These are phyloP conservation scores for Suillus fuscotomentosus DNA, from an alignment of 768 basidiomycete species.

Conservation along the genomic window DNA sequence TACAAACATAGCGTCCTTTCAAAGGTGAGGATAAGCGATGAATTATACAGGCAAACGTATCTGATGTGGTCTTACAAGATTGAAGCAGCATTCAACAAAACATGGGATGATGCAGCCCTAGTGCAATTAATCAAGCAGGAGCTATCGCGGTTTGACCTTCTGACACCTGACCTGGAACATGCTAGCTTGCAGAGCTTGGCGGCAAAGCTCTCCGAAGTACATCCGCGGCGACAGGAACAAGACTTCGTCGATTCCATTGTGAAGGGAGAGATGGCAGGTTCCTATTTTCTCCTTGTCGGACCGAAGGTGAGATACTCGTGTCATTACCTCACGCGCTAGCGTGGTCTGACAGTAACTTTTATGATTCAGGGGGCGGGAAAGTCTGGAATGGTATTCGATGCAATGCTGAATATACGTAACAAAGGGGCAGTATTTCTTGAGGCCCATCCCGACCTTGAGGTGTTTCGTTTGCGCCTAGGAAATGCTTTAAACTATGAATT, in stretches of 20 bases:
- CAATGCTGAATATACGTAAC: conserved; percentile 74
- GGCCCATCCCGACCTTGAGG: conserved; percentile 85
- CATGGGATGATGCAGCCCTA: background rate
- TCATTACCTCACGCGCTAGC: conserved; percentile 1
- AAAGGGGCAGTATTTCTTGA: conserved; percentile 76
- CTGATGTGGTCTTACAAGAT: background rate
- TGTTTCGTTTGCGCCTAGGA: conserved; percentile 82
- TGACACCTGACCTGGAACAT: background rate
- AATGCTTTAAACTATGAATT: conserved; percentile 87
- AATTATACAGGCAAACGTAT: background rate
- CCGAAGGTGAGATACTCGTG: conserved; percentile 54
- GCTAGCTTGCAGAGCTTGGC: background rate
- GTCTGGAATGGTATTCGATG: conserved; percentile 57
- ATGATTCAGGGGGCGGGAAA: conserved; percentile 52
- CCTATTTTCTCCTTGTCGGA: conserved; percentile 77
- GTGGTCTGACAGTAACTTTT: background rate
- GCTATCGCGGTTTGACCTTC: background rate
- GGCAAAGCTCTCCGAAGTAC: conserved; percentile 15
- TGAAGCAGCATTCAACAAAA: background rate
- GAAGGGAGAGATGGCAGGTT: conserved; percentile 61
- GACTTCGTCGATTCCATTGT: conserved; percentile 76
- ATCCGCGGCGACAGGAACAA: conserved; percentile 74
- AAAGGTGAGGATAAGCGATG: conserved; percentile 50
- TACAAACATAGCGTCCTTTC: conserved; percentile 81
- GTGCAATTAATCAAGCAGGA: background rate